Base-by-base conservation (phyloP, 2,329 filamentous ascomycete species). In the Calonectria pseudoturangicola region DNA sequence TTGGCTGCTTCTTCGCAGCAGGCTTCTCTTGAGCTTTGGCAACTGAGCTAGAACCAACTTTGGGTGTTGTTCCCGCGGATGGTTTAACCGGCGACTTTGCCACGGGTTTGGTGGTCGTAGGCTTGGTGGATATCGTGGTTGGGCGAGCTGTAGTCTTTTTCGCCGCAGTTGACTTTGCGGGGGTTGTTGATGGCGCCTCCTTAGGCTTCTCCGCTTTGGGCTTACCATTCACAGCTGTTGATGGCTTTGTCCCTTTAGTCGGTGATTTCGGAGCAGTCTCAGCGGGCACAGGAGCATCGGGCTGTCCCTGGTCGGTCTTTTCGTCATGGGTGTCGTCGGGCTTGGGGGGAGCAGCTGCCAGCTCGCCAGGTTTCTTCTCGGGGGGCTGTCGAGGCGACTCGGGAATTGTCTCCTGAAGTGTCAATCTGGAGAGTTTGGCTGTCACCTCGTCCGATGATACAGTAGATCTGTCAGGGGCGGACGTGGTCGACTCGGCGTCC, bases 391-490 rank as follows among this genome's bases (percentile, higher is more conserved):
- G 54, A 58, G 54, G 54, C n/a, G 54, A 58, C 33, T 58, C 54
- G 30, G 54, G 54, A 12, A 58, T 58, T 2, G 54, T 58, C 33
- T 25, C 7, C 77, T 74, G 39, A 73, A 66, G 47, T 81, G 77
- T n/a, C 79, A 77, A 71, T 65, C 77, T 80, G 66, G 76, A 71
- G 18, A 51, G 68, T 39, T 68, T 73, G n/a, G 70, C 27, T 33
- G 54, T 58, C 33, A 81, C 80, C 51, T 84, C 80, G 30, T 79
- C 76, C 4, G 77, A 71, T 30, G 77, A 75, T 51, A 78, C 79
- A 27, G 71, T 83, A 18, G 82, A 70, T 73, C 83, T 86, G 64
- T 88, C 87, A 15, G 82, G 80, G 43, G 80, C 71, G 21, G 85
- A 82, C 13, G 85, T 83, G 45, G 78, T 75, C 25, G 80, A 81